Evolutionary conservation across 805 yeast species (phyloP).

Genomic region (Candida wancherniae): DNA sequence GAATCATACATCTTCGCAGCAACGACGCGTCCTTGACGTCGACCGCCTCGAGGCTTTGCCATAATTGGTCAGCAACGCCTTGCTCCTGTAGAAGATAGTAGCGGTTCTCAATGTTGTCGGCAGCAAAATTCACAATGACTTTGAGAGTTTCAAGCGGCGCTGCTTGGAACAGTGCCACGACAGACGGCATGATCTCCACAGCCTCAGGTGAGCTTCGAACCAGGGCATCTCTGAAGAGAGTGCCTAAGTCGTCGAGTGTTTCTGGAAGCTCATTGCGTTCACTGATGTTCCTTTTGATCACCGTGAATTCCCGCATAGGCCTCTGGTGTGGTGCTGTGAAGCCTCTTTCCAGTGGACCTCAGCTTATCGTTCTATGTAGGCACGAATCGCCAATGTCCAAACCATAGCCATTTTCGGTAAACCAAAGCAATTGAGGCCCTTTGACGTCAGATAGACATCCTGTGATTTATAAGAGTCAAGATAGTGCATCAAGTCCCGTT

Average conservation of each 20-base stretch:
- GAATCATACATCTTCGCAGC: constrained; percentile 16
- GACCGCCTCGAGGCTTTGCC: constrained; percentile 4
- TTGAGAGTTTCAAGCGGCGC: constrained; percentile 21
- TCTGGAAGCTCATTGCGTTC: no score
- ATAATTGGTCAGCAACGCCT: constrained; percentile 8
- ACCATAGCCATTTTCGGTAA: no score
- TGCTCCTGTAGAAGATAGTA: constrained; percentile 4
- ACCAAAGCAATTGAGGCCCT: no score
- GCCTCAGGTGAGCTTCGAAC: constrained; percentile 14
- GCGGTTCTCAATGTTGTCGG: constrained; percentile 28
- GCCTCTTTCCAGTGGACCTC: no score
- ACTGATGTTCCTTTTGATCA: no score
- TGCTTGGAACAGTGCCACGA: constrained; percentile 6
- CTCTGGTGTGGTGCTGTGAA: no score
- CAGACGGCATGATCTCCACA: constrained; percentile 8
- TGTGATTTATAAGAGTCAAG: no score
- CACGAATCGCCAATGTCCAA: no score
- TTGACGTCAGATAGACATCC: no score
- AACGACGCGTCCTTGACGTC: constrained; percentile 4
- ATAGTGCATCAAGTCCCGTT: no score
- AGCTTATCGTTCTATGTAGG: no score
- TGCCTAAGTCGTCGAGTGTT: constrained; percentile 10
- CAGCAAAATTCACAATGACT: constrained; percentile 31
- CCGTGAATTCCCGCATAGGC: no score
- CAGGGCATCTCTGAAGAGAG: constrained; percentile 19